phyloP scores from a whole-genome alignment of 352 stramenopile genomes.

The Pythium aquatile region DNA sequence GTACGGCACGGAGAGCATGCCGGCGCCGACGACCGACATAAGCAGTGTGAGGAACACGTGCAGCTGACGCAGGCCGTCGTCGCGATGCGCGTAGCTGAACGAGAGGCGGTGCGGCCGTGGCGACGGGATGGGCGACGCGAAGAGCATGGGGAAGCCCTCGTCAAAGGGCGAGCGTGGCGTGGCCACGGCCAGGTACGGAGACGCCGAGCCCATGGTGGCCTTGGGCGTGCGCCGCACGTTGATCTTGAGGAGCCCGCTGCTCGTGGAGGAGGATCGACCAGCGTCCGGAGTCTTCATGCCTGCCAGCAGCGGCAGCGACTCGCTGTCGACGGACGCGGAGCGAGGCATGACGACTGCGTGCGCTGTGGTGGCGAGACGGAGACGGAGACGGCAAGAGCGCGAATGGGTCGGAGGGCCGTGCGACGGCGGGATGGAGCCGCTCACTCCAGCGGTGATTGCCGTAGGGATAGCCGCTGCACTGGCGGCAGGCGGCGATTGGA shows the following conservation, averaged over 20 bases:
- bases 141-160: slow-evolving; percentile 68
- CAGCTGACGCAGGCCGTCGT: slow-evolving; percentile 40
- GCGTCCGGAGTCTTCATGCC: not conserved
- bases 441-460: not conserved
- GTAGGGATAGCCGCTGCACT: not conserved
- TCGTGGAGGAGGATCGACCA: slow-evolving; percentile 2
- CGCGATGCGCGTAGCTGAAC: slow-evolving; percentile 37
- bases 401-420: not conserved
- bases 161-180: slow-evolving; percentile 64
- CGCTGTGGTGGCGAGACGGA: not conserved
- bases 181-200: not conserved
- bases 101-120: slow-evolving; percentile 52
- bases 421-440: not conserved
- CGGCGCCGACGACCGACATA: slow-evolving; percentile 73
- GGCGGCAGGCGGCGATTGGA: not conserved
- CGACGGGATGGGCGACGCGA: slow-evolving; percentile 52
- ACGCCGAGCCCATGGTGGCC: not conserved
- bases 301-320: slow-evolving; percentile 23
- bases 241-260: slow-evolving; percentile 21
- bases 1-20: slow-evolving; percentile 71
- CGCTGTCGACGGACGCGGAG: slow-evolving; percentile 8
- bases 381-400: not conserved
- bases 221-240: slow-evolving; percentile 15
- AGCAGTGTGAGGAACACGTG: slow-evolving; percentile 78
- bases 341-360: slow-evolving; percentile 7